These are phyloP conservation scores for Verticillium zaregamsianum DNA, from an alignment of 2,329 filamentous ascomycete species.

Conservation along the genomic window DNA sequence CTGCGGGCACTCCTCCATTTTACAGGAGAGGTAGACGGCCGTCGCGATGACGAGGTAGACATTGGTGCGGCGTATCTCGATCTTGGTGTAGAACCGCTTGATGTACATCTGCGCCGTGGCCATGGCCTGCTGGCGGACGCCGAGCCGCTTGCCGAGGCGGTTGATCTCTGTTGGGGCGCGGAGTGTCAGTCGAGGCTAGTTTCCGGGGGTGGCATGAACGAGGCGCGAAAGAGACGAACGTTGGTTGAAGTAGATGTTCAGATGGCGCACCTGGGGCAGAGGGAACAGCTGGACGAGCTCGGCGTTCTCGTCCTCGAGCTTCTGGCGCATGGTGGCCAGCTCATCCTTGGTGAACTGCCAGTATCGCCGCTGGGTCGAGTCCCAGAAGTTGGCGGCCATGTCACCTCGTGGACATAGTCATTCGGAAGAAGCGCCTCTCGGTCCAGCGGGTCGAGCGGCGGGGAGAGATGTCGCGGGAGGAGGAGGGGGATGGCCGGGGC, in stretches of 20 bases:
- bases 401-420: slow-evolving; percentile 5
- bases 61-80: slow-evolving; percentile 89
- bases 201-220: neutral
- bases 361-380: slow-evolving; percentile 82
- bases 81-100: slow-evolving; percentile 86
- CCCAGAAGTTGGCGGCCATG: slow-evolving; percentile 97
- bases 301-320: slow-evolving; percentile 72
- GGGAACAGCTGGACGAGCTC: slow-evolving; percentile 73
- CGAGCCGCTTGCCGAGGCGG: slow-evolving; percentile 79
- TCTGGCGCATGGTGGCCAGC: slow-evolving; percentile 69
- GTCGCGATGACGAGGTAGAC: slow-evolving; percentile 92
- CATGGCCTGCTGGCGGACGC: slow-evolving; percentile 83
- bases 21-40: slow-evolving; percentile 90
- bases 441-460: neutral
- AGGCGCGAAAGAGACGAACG: slow-evolving; percentile 43
- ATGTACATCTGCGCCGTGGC: slow-evolving; percentile 94
- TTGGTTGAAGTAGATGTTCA: slow-evolving; percentile 90
- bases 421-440: neutral
- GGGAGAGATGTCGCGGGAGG: slow-evolving; percentile 5
- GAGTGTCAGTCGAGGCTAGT: slow-evolving; percentile 6
- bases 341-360: slow-evolving; percentile 77
- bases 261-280: slow-evolving; percentile 73
- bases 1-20: slow-evolving; percentile 96
- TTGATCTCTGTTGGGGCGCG: slow-evolving; percentile 57
- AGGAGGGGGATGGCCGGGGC: neutral